Percentiles rank a stretch among this genome's conserved stretches.
phyloP scores from a whole-genome alignment of 2,329 filamentous ascomycete species.

The Botrytis tulipae region DNA sequence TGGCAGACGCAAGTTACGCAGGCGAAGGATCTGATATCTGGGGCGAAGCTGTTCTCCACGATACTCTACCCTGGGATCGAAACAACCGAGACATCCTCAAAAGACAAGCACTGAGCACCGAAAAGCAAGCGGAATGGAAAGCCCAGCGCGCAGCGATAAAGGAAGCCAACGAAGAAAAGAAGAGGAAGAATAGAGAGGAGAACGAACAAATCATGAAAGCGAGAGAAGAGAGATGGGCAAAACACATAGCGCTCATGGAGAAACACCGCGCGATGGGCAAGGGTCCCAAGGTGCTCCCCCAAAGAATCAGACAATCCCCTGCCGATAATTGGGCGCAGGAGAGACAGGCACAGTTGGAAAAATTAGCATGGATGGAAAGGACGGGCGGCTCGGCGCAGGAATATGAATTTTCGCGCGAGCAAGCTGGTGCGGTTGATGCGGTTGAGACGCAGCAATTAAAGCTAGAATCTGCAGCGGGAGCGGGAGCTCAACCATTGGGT shows the following conservation, averaged over 20 bases:
- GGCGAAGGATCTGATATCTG: slow-evolving; percentile 30
- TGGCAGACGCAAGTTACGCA: slow-evolving; percentile 42
- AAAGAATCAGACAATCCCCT: background rate
- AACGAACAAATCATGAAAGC: background rate
- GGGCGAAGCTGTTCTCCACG: slow-evolving; percentile 38
- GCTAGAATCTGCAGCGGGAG: background rate
- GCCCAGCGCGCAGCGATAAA: background rate
- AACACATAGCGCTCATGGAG: slow-evolving; percentile 13
- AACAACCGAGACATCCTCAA: background rate
- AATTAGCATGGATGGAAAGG: slow-evolving; percentile 9
- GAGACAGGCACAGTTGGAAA: background rate
- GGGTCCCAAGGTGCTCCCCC: background rate
- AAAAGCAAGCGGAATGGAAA: slow-evolving; percentile 13
- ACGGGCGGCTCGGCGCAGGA: background rate
- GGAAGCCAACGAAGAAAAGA: background rate
- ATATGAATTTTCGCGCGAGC: background rate
- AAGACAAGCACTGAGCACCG: background rate
- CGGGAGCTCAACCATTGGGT: background rate
- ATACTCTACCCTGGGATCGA: background rate
- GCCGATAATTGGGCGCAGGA: background rate
- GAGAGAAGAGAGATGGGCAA: slow-evolving; percentile 2
- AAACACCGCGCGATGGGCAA: background rate
- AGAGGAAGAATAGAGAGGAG: background rate
- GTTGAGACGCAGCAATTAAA: background rate
- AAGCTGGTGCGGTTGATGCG: background rate